Percentiles rank a stretch among this genome's conserved stretches.
Conservation (phyloP, 192 early-diverging fungal species). For the Phycomyces nitens region DNA sequence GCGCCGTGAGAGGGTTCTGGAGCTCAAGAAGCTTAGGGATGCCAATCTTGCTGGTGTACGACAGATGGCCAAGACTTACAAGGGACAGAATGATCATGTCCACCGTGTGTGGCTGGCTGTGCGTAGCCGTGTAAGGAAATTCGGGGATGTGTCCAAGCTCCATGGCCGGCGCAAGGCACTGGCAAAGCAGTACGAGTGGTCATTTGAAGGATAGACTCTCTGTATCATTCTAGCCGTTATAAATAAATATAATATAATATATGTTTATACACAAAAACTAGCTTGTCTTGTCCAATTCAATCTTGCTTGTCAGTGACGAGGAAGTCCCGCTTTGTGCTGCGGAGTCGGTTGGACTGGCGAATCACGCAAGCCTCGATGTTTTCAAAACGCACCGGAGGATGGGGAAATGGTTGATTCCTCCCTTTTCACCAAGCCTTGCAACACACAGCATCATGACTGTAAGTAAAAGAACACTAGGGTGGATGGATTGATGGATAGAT, state of each 20-base stretch:
- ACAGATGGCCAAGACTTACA: slow-evolving; percentile 14
- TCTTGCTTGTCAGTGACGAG: too few species aligned
- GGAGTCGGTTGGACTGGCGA: neutral
- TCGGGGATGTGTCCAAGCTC: slow-evolving; percentile 15
- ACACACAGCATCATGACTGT: slow-evolving; percentile 24
- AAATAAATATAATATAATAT: too few species aligned
- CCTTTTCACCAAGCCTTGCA: slow-evolving; percentile 19
- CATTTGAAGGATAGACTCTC: slow-evolving; percentile 27
- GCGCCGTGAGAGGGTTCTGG: slow-evolving; percentile 27
- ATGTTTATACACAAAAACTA: too few species aligned
- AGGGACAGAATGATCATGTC: slow-evolving; percentile 15
- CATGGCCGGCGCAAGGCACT: slow-evolving; percentile 4
- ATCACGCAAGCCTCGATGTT: neutral
- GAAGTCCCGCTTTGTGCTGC: too few species aligned
- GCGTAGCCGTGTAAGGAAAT: slow-evolving; percentile 16
- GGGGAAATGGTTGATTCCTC: slow-evolving; percentile 1
- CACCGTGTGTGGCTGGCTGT: slow-evolving; percentile 22
- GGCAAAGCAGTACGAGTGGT: slow-evolving; percentile 33
- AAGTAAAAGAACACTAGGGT: slow-evolving; percentile 5
- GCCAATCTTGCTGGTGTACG: slow-evolving; percentile 14
- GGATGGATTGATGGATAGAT: slow-evolving; percentile 20
- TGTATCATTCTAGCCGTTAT: too few species aligned
- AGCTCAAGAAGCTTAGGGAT: slow-evolving; percentile 26
- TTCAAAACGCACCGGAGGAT: too few species aligned
- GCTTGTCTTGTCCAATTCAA: too few species aligned